Evolutionary conservation across 108 stramenopile species (phyloP), one percentile per base, ranked within the genome.

Genomic region (Schizochytrium sp.): DNA sequence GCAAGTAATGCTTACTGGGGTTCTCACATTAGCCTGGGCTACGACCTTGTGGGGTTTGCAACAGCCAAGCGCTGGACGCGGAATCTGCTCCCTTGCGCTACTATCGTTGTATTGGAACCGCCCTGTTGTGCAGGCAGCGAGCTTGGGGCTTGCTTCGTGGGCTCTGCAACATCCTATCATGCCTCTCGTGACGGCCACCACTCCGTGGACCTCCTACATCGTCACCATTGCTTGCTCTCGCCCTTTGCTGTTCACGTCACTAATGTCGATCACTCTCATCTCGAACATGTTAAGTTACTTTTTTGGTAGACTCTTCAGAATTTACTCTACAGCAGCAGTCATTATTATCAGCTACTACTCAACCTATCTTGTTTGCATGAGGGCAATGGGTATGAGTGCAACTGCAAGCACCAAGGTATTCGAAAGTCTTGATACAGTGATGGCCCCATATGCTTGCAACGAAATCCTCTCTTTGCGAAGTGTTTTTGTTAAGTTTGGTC

Each of bases 401-500:
- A 46, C 45, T 15, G 46, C 46, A 46, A n/a, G 45, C 61, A 55
- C 38, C 5, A 42, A 19, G 56, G 13, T 72, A 15, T 87, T 17
- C 49, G 73, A 91, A 40, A 17, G 13, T 28, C 15, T 53, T 19
- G 59, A 89, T 49, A 89, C 92, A 91, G 92, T 92, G 19, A 57
- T 87, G 46, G 72, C 89, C 19, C 88, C 55, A 7, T 88, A 92
- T 38, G 61, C 50, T n/a, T 61, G 55, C 17, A 64, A 91, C 56
- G 90, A 91, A 40, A 96, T 98, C 94, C 61, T 95, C 5, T 91
- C 94, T 17, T 92, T 98, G 38, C 96, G 95, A 55, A 96, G 97
- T 44, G 94, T 97, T 56, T 98, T 97, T 89, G 95, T 97, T 91
- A 98, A 98, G 91, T 90, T 96, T 40, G 96, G 96, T 3, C 97